Evolutionary conservation across 305 asterid species (phyloP).

Genomic region (Euphrasia arctica): DNA sequence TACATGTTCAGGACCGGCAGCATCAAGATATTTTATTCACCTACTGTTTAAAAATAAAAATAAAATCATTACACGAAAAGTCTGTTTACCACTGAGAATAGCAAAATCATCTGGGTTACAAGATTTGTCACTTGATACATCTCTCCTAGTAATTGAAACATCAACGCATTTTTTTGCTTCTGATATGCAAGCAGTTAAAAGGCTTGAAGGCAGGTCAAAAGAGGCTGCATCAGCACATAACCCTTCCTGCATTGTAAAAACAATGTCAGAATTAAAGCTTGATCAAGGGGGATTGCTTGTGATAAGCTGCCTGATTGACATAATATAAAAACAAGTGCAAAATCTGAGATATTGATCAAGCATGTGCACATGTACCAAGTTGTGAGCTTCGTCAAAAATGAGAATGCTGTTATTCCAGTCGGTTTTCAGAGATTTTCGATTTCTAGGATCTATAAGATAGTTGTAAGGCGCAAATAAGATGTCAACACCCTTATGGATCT

Average conservation of each 20-base stretch:
- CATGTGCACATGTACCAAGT: constrained; percentile 56
- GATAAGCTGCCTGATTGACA: constrained; percentile 21
- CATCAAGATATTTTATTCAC: constrained; percentile 21
- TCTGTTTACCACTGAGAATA: constrained; percentile 76
- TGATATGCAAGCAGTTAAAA: constrained; percentile 82
- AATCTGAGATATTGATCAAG: constrained; percentile 24
- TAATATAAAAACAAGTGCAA: constrained; percentile 22
- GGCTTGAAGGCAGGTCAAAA: constrained; percentile 85
- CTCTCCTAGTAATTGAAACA: constrained; percentile 75
- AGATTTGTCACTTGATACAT: constrained; percentile 73
- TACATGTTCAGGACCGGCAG: background rate
- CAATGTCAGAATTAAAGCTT: constrained; percentile 29
- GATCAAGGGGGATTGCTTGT: constrained; percentile 9
- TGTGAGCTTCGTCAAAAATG: constrained; percentile 99
- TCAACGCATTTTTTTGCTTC: constrained; percentile 84
- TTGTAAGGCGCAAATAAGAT: constrained; percentile 97
- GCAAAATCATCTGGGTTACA: constrained; percentile 92
- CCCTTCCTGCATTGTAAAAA: constrained; percentile 65
- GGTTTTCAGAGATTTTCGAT: constrained; percentile 61
- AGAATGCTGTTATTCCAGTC: constrained; percentile 83
- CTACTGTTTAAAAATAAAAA: constrained; percentile 1
- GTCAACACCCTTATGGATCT: constrained; percentile 85
- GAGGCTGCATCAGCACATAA: constrained; percentile 99
- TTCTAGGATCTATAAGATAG: constrained; percentile 89
- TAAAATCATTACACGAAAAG: constrained; percentile 20